Percentiles rank a stretch among this genome's conserved stretches.
Evolutionary conservation across 1,284 basidiomycete species (phyloP).

Genomic region (Volvariella surrecta): DNA sequence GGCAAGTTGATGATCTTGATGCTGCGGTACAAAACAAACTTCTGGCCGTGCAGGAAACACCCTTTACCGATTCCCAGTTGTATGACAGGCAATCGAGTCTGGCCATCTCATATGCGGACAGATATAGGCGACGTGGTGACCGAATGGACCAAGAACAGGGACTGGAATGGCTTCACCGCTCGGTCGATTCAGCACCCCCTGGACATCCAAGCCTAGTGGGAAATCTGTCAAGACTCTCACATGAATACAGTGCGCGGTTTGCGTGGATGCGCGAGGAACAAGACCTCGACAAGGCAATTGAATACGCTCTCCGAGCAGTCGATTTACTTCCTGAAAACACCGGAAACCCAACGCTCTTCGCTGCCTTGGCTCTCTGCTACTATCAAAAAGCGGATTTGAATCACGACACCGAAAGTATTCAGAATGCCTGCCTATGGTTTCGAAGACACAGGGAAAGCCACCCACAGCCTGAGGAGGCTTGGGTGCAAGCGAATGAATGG

Average conservation of each 20-base stretch:
- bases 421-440: slow-evolving; percentile 1
- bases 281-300: slow-evolving; percentile 11
- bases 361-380: slow-evolving; percentile 7
- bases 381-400: slow-evolving; percentile 4
- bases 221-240: slow-evolving; percentile 6
- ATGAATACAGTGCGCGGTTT: slow-evolving; percentile 11
- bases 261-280: slow-evolving; percentile 7
- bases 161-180: slow-evolving; percentile 5
- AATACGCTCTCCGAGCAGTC: slow-evolving; percentile 8
- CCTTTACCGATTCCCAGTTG: background rate
- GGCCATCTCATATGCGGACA: slow-evolving; percentile 5
- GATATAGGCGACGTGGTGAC: background rate
- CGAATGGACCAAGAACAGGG: slow-evolving; percentile 1
- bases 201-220: slow-evolving; percentile 6
- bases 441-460: slow-evolving; percentile 3
- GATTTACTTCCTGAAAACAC: slow-evolving; percentile 8
- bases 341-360: slow-evolving; percentile 2
- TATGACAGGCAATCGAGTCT: slow-evolving; percentile 6
- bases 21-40: slow-evolving; percentile 8
- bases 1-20: slow-evolving; percentile 11
- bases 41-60: slow-evolving; percentile 5
- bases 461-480: slow-evolving; percentile 6
- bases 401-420: slow-evolving; percentile 1
- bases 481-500: slow-evolving; percentile 9
- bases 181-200: slow-evolving; percentile 5